Evolutionary conservation across 306 rosid species (phyloP).

Genomic region (Oxytropis ochrocephala): DNA sequence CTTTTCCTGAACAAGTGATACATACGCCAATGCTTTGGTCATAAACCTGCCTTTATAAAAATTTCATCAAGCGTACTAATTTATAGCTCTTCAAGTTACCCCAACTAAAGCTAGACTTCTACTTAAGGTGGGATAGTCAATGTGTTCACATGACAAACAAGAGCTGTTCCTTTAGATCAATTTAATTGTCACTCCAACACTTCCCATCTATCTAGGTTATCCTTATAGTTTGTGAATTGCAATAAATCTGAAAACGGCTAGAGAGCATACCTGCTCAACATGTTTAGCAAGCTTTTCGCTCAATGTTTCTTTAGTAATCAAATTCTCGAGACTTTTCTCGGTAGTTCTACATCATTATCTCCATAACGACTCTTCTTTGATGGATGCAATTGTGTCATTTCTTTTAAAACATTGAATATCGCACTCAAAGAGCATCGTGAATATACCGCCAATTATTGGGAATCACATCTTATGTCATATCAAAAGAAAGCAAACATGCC

Average conservation of each 20-base stretch:
- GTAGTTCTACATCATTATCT: constrained; percentile 48
- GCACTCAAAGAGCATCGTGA: constrained; percentile 69
- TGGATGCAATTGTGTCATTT: constrained; percentile 46
- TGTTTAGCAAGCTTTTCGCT: constrained; percentile 77
- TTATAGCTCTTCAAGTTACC: too few relatives aligned
- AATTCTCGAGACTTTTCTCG: constrained; percentile 49
- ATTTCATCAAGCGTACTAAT: background rate
- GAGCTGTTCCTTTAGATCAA: too few relatives aligned
- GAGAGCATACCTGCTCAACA: constrained; percentile 71
- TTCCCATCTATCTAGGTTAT: constrained; percentile 9
- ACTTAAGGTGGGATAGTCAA: too few relatives aligned
- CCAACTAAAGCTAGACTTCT: too few relatives aligned
- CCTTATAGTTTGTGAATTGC: background rate
- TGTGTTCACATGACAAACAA: too few relatives aligned
- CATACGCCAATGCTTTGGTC: background rate
- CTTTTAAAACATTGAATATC: constrained; percentile 50
- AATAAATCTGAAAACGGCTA: background rate
- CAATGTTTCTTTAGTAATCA: constrained; percentile 66
- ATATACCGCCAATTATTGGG: constrained; percentile 54
- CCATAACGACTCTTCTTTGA: constrained; percentile 59
- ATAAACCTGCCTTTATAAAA: background rate
- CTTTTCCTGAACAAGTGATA: background rate
- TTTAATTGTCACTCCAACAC: too few relatives aligned
- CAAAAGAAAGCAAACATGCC: background rate
- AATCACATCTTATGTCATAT: constrained; percentile 9